Evolutionary conservation across 441 rosid species (phyloP).

Genomic region (Manihot esculenta): DNA sequence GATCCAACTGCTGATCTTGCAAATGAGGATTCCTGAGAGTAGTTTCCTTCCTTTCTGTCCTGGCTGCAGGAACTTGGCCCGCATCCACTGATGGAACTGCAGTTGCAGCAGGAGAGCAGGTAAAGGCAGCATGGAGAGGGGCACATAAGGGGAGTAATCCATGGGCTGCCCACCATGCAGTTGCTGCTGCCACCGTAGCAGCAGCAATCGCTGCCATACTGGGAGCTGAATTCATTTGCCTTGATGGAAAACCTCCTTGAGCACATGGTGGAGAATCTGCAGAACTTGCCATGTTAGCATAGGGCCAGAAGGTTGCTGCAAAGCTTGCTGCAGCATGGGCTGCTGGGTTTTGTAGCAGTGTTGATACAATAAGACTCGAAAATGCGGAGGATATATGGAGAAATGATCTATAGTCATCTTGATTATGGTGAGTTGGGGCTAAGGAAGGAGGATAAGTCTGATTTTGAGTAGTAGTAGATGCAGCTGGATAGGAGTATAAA

Average conservation of each 20-base stretch:
- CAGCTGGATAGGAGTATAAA: constrained; percentile 49
- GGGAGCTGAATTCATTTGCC: constrained; percentile 53
- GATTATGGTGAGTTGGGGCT: constrained; percentile 42
- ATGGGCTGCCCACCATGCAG: constrained; percentile 98
- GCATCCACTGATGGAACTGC: constrained; percentile 42
- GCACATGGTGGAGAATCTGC: constrained; percentile 50
- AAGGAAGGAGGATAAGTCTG: constrained; percentile 49
- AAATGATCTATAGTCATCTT: constrained; percentile 68
- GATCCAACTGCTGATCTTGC: constrained; percentile 42
- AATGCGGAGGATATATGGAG: constrained; percentile 76
- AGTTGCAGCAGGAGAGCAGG: constrained; percentile 44
- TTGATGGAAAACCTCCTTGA: constrained; percentile 44
- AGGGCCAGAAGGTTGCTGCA: constrained; percentile 87
- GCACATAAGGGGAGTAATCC: constrained; percentile 85
- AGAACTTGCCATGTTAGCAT: constrained; percentile 50
- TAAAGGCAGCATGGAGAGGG: constrained; percentile 54
- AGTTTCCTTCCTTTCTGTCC: constrained; percentile 31
- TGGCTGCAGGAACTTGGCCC: constrained; percentile 34
- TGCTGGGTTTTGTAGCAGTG: constrained; percentile 85
- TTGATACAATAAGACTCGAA: constrained; percentile 74
- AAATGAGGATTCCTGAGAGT: constrained; percentile 35
- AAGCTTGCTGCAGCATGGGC: constrained; percentile 88
- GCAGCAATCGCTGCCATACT: constrained; percentile 77
- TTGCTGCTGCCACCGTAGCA: constrained; percentile 95
- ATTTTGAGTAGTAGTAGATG: constrained; percentile 55